Evolutionary conservation across 495 filamentous ascomycete species (phyloP), one percentile per base, ranked within the genome.

Genomic region (Lophiostoma macrostomum): DNA sequence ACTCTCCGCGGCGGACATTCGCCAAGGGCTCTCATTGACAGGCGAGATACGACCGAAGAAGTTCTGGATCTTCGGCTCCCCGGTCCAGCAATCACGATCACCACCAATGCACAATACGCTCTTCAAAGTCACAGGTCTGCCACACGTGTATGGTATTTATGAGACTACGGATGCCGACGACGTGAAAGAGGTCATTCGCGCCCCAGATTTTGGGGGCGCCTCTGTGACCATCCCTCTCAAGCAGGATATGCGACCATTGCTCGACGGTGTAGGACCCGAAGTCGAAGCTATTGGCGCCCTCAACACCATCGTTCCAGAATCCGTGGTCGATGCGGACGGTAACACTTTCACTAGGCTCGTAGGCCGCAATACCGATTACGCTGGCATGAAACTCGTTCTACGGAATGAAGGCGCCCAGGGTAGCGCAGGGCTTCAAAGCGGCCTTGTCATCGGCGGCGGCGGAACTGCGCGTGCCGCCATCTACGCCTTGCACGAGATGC

Each of bases 221-320:
- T 95, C 89, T 1, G 90, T 97, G 36, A 99, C 93, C 0, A 97
- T 97, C 34, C 93, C 93, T 1, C 77, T 97, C 41, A 99, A 99
- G 71, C 73, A 94, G 8, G 87, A 91, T 67, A 83, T 96, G 48
- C 87, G 93, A 72, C 77, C 82, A 0, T 71, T 90, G 11, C 74
- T 97, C 19, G 91, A 97, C 64, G 80, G 85, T 46, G 73, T 96
- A 41, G 79, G 85, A 0, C 77, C 83, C 7, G 88, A 91, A 44
- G 94, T 90, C 13, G 77, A 77, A 50, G 71, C 82, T 44, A 96
- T 97, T 60, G 93, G 93, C 19, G 93, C 93, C 8, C 86, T 99
- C 58, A 99, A 99, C 74, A 99, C 93, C 34, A 83, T 99, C 65
- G 80, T 96, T 41, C 79, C 81, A 7, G 61, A 61, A 42, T 39